phyloP scores from a whole-genome alignment of 306 rosid species.

The Inga oerstediana region DNA sequence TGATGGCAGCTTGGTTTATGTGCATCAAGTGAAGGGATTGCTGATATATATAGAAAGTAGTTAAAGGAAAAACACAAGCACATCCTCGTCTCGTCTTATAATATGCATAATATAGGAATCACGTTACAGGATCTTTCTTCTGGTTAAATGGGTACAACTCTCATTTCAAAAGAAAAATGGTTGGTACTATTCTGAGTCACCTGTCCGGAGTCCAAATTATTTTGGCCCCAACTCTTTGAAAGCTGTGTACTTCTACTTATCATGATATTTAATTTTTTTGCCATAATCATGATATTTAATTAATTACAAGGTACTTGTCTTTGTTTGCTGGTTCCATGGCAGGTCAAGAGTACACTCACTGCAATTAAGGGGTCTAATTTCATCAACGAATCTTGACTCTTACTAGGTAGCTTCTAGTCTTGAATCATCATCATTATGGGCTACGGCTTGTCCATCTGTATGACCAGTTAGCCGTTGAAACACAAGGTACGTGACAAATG shows the following conservation, averaged over 20 bases:
- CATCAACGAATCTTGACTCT: conserved; percentile 20
- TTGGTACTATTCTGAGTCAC: neutral
- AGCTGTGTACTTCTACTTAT: neutral
- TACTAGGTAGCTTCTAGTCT: neutral
- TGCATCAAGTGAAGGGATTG: neutral
- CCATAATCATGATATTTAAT: too few species aligned
- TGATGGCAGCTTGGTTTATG: neutral
- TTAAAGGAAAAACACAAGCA: neutral
- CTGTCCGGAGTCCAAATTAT: neutral
- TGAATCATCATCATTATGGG: conserved; percentile 29
- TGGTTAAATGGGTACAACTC: neutral
- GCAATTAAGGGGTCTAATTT: neutral
- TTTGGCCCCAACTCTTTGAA: neutral
- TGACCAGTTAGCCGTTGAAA: conserved; percentile 21
- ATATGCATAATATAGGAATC: neutral
- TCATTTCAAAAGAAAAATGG: neutral
- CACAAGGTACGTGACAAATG: neutral
- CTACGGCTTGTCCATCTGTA: conserved; percentile 22
- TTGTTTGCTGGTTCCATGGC: neutral
- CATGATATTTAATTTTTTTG: too few species aligned
- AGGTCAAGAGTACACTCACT: neutral
- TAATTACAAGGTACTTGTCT: neutral
- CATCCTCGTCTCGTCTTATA: neutral
- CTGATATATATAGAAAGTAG: neutral
- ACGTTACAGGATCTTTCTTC: neutral